Base-by-base conservation (phyloP, 1,284 basidiomycete genomes). In the Ceratobasidium sp. region DNA sequence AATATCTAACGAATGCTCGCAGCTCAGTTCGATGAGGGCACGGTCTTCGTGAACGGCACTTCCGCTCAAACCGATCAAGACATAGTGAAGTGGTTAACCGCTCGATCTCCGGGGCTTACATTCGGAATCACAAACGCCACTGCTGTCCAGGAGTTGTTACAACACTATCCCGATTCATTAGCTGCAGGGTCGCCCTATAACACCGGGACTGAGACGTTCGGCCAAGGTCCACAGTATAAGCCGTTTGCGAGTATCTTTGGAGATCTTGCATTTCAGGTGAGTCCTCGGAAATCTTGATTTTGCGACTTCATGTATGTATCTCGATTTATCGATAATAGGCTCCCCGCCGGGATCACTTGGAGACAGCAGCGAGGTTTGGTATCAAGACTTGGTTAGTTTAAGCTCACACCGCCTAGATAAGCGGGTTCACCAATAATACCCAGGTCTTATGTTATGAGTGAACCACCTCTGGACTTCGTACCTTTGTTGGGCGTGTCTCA, bases 11-110 rank as follows among this genome's bases (percentile, higher is more conserved):
- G 22, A 56, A 22, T 48, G 14, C 33, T 54, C 50, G 36, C 44
- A 36, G 65, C 27, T 33, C 64, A 66, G 36, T 65, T 53, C 31
- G 79, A 80, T 45, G 79, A 80, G 41, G 78, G 78, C 0, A 77
- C 79, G 0, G 66, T 77, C 4, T 74, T 79, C 14, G 60, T 75
- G 7, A 75, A 77, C 50, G 77, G 74, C 19, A 67, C 67, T 11
- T 22, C 24, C 11, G 27, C 50, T 24, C 24, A 63, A 22, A 64
- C 60, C 19, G 62, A 65, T 19, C 45, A 64, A 47, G 56, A 60
- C 45, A 57, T 72, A 8, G 22, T 60, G 22, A 47, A 72, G 17
- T 60, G 56, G 67, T 17, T 51, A 11, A 60, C 57, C 8, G 36
- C 48, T 36, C 44, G 56, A n/a, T 24, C 41, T 29, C 56, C 67